Evolutionary conservation across 306 rosid species (phyloP).

Genomic region (Castanopsis chinensis): DNA sequence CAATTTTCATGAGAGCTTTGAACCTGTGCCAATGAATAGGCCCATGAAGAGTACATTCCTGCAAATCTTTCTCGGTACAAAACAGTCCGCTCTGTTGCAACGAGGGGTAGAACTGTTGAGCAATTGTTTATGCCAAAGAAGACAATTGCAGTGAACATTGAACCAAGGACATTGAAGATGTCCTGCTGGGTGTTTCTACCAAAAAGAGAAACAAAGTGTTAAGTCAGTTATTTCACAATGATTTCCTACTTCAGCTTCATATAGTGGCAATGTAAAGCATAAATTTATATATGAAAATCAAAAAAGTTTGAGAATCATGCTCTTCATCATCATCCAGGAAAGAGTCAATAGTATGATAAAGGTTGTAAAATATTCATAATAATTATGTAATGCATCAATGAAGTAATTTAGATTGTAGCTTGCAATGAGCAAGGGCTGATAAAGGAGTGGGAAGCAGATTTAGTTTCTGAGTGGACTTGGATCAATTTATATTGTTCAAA

Average conservation of each 20-base stretch:
- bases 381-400: no score
- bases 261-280: neutral
- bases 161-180: slow-evolving; percentile 48
- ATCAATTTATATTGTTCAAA: no score
- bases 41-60: slow-evolving; percentile 71
- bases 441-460: no score
- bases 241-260: neutral
- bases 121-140: slow-evolving; percentile 57
- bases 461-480: no score
- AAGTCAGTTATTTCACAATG: neutral
- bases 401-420: no score
- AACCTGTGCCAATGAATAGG: slow-evolving; percentile 72
- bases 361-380: no score
- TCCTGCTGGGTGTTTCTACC: slow-evolving; percentile 49
- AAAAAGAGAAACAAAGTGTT: slow-evolving; percentile 1
- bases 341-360: no score
- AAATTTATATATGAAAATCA: neutral
- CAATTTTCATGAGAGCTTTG: neutral
- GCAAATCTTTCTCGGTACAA: slow-evolving; percentile 60
- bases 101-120: slow-evolving; percentile 48
- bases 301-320: no score
- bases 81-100: slow-evolving; percentile 56
- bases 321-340: no score
- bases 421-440: no score
- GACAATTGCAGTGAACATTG: slow-evolving; percentile 46